phyloP scores from a whole-genome alignment of 2,329 filamentous ascomycete genomes.

The Grosmannia huntii region DNA sequence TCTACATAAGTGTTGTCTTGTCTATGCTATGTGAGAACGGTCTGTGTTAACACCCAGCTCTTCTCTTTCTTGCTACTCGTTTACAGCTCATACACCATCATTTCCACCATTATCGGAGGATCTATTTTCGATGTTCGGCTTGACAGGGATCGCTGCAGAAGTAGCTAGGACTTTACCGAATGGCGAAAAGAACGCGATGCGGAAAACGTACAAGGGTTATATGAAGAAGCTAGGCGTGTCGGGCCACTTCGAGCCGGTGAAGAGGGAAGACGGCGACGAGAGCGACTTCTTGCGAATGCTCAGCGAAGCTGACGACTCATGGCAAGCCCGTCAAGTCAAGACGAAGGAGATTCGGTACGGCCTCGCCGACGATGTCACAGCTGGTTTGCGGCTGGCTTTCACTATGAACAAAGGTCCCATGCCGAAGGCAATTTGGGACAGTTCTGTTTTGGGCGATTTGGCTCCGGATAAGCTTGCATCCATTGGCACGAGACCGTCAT shows the following conservation, averaged over 20 bases:
- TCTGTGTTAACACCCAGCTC: conserved; percentile 29
- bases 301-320: conserved; percentile 40
- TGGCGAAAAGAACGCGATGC: conserved; percentile 53
- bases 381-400: conserved; percentile 36
- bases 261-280: conserved; percentile 38
- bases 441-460: conserved; percentile 44
- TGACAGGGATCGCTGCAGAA: conserved; percentile 43
- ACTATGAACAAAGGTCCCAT: conserved; percentile 46
- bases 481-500: conserved; percentile 24
- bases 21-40: neutral
- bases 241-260: conserved; percentile 47
- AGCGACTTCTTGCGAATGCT: conserved; percentile 42
- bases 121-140: conserved; percentile 44
- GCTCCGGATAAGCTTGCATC: conserved; percentile 27
- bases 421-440: conserved; percentile 42
- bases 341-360: conserved; percentile 43
- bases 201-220: conserved; percentile 57
- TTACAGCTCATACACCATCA: conserved; percentile 33
- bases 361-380: conserved; percentile 29
- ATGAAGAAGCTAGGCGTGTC: conserved; percentile 51
- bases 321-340: conserved; percentile 40
- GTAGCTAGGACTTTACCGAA: conserved; percentile 52
- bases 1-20: neutral
- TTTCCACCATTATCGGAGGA: conserved; percentile 39
- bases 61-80: neutral